These are phyloP conservation scores for Camelina neglecta DNA, from an alignment of 345 rosid species.

Conservation along the genomic window DNA sequence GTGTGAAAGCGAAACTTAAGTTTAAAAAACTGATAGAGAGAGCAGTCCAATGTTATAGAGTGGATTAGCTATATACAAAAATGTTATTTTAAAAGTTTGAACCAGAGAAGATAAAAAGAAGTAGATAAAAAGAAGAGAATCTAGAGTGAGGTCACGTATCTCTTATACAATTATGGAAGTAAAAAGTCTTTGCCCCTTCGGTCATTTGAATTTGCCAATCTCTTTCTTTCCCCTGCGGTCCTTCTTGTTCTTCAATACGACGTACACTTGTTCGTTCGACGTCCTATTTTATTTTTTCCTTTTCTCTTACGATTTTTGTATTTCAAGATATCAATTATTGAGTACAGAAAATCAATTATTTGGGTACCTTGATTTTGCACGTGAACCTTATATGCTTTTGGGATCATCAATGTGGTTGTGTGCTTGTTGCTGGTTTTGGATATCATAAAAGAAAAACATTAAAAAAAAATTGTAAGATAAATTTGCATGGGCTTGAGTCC, in stretches of 20 bases:
- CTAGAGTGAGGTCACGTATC: constrained; percentile 39
- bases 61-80: background rate
- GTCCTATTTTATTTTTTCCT: background rate
- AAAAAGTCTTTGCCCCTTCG: constrained; percentile 17
- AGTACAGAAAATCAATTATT: constrained; percentile 8
- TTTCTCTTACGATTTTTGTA: background rate
- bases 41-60: background rate
- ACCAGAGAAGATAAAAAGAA: constrained; percentile 3
- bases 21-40: background rate
- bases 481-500: constrained; percentile 9
- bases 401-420: background rate
- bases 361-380: constrained; percentile 24
- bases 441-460: background rate
- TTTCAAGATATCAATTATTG: constrained; percentile 11
- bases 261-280: constrained; percentile 40
- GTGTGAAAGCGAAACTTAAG: background rate
- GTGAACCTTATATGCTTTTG: constrained; percentile 23
- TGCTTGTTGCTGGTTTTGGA: background rate
- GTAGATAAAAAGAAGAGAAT: constrained; percentile 33
- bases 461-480: background rate
- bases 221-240: constrained; percentile 31
- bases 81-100: background rate
- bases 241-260: constrained; percentile 1
- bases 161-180: constrained; percentile 25
- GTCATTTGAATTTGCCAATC: constrained; percentile 27